phyloP scores from a whole-genome alignment of 129 eudicot species.

The Solidago caesia region DNA sequence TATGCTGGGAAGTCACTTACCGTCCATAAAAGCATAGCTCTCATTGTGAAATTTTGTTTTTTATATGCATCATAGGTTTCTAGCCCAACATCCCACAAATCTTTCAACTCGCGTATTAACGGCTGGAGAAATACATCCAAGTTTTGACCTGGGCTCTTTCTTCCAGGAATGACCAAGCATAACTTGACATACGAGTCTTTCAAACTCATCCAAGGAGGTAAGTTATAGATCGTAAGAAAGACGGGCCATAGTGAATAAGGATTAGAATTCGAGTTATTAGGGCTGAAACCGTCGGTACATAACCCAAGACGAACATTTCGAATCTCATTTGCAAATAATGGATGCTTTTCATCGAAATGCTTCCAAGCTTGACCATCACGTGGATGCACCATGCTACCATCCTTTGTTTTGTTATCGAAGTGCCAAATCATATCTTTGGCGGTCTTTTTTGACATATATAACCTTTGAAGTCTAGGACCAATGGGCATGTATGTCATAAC shows the following conservation, averaged over 20 bases:
- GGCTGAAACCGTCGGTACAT: neutral
- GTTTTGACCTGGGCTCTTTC: neutral
- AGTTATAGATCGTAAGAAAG: conserved; percentile 24
- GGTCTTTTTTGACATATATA: neutral
- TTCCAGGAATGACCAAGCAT: conserved; percentile 16
- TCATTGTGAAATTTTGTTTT: conserved; percentile 17
- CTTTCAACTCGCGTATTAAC: conserved; percentile 23
- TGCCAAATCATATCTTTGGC: neutral
- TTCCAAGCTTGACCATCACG: neutral
- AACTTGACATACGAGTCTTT: conserved; percentile 3
- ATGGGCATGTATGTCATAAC: neutral
- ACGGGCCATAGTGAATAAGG: conserved; percentile 1
- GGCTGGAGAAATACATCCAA: conserved; percentile 29
- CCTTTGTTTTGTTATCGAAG: neutral
- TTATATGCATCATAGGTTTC: conserved; percentile 15
- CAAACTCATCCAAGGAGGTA: conserved; percentile 28
- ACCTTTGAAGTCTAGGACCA: neutral
- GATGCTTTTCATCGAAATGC: neutral
- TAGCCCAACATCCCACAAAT: conserved; percentile 11
- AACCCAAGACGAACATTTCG: conserved; percentile 9
- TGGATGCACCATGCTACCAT: neutral
- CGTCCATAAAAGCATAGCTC: conserved; percentile 28
- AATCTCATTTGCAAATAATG: neutral
- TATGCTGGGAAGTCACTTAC: conserved; percentile 29
- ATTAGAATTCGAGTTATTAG: neutral